Evolutionary conservation across 345 rosid species (phyloP).

Genomic region (Linum lewisii): DNA sequence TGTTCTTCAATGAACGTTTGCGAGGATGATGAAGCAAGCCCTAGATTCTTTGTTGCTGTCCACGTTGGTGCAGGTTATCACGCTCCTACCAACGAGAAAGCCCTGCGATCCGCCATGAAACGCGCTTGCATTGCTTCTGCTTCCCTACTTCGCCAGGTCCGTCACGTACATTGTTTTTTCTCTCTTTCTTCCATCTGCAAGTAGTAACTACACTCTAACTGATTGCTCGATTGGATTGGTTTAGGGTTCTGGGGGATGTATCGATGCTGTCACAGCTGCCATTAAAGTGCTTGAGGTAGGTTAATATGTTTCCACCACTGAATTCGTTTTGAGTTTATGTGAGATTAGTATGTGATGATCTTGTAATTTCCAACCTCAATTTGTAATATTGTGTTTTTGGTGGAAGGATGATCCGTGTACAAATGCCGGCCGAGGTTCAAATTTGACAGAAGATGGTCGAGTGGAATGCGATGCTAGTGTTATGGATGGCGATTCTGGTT

Average conservation of each 20-base stretch:
- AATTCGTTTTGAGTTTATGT: not conserved
- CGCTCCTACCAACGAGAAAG: constrained; percentile 59
- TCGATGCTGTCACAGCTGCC: constrained; percentile 84
- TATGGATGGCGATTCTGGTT: constrained; percentile 81
- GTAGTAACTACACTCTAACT: too few relatives aligned
- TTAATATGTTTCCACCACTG: not conserved
- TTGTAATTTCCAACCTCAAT: too few relatives aligned
- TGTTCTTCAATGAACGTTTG: constrained; percentile 2
- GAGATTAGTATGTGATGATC: not conserved
- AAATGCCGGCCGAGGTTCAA: constrained; percentile 95
- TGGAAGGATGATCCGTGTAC: constrained; percentile 76
- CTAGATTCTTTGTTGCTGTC: constrained; percentile 81
- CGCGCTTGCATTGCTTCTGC: constrained; percentile 90
- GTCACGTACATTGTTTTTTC: constrained; percentile 1
- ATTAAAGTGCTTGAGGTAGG: constrained; percentile 83
- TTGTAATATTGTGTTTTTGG: constrained; percentile 1
- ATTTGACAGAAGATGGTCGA: constrained; percentile 81
- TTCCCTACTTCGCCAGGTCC: constrained; percentile 65
- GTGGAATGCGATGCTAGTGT: constrained; percentile 93
- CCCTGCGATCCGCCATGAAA: constrained; percentile 72
- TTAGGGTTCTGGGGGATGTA: constrained; percentile 55
- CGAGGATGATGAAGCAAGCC: constrained; percentile 29
- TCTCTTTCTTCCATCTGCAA: not conserved
- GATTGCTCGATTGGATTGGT: not conserved
- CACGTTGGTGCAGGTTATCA: constrained; percentile 96